A percentile compares a stretch with the other conserved stretches of the same genome.
Evolutionary conservation across 768 basidiomycete species (phyloP).

Genomic region (Phylloporus sp.): DNA sequence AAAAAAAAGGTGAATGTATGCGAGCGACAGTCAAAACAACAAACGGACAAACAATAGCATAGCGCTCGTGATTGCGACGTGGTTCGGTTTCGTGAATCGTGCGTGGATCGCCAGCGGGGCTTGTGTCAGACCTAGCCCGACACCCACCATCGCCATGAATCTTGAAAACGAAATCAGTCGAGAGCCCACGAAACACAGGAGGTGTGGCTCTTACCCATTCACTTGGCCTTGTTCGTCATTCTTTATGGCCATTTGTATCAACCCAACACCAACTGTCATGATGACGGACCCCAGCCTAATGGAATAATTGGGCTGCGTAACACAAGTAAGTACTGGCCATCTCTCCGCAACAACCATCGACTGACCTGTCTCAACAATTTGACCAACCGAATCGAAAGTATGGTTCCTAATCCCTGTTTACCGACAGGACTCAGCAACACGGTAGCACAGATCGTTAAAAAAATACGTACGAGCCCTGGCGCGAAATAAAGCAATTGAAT

Average conservation of each 20-base stretch:
- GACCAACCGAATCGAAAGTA: constrained; percentile 33
- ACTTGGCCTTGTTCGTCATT: constrained; percentile 31
- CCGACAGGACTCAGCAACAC: background rate
- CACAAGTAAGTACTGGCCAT: background rate
- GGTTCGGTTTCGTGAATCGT: constrained; percentile 40
- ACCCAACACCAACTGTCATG: constrained; percentile 38
- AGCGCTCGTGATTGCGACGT: constrained; percentile 40
- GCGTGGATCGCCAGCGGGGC: constrained; percentile 41
- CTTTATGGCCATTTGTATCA: constrained; percentile 40
- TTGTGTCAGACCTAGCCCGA: constrained; percentile 39
- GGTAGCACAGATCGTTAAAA: background rate
- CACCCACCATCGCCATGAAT: constrained; percentile 43
- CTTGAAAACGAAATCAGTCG: constrained; percentile 13
- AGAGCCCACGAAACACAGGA: background rate
- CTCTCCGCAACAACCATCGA: background rate
- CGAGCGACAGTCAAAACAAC: background rate
- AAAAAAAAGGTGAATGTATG: background rate
- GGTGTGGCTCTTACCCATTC: constrained; percentile 30
- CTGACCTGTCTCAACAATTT: constrained; percentile 35
- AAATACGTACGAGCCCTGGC: constrained; percentile 40
- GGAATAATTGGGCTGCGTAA: constrained; percentile 36
- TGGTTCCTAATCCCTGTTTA: constrained; percentile 35
- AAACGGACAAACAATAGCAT: constrained; percentile 42
- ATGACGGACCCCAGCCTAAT: constrained; percentile 37
- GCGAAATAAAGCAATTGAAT: constrained; percentile 49